phyloP scores from a whole-genome alignment of 768 basidiomycete species.

The Mycena galopus region DNA sequence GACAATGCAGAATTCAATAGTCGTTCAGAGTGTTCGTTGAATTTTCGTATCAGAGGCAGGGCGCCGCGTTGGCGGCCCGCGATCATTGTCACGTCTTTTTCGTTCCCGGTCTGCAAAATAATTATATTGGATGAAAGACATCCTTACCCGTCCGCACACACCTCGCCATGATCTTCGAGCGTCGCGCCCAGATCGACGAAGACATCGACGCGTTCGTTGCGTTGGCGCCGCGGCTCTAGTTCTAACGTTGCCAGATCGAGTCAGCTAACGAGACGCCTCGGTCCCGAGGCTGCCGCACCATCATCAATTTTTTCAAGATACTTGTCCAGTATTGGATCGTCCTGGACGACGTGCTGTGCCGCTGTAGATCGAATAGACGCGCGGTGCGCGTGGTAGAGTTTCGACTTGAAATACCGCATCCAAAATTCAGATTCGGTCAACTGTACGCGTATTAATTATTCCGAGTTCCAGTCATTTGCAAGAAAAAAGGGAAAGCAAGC shows the following conservation, averaged over 20 bases:
- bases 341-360: slow-evolving; percentile 86
- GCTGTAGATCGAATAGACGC: slow-evolving; percentile 92
- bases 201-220: slow-evolving; percentile 76
- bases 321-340: slow-evolving; percentile 94
- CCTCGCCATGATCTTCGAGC: slow-evolving; percentile 91
- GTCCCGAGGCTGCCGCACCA: slow-evolving; percentile 61
- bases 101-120: slow-evolving; percentile 80
- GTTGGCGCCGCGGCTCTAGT: slow-evolving; percentile 80
- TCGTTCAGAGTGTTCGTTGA: slow-evolving; percentile 97
- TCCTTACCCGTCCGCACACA: slow-evolving; percentile 46
- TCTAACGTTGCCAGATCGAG: slow-evolving; percentile 54
- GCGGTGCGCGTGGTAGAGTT: slow-evolving; percentile 94
- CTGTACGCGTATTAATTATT: slow-evolving; percentile 55
- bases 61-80: slow-evolving; percentile 90
- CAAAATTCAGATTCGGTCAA: slow-evolving; percentile 94
- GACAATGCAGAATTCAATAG: slow-evolving; percentile 86
- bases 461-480: too few relatives aligned
- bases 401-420: slow-evolving; percentile 97
- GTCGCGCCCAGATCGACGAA: slow-evolving; percentile 92
- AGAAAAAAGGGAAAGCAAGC: neutral
- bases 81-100: slow-evolving; percentile 95
- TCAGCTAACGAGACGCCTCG: neutral
- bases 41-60: slow-evolving; percentile 93
- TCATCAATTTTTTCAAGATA: slow-evolving; percentile 98
- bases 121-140: neutral